Evolutionary conservation across 805 yeast genomes (phyloP), one percentile per base, ranked within the genome.

Genomic region (Kodamaea kakaduensis): DNA sequence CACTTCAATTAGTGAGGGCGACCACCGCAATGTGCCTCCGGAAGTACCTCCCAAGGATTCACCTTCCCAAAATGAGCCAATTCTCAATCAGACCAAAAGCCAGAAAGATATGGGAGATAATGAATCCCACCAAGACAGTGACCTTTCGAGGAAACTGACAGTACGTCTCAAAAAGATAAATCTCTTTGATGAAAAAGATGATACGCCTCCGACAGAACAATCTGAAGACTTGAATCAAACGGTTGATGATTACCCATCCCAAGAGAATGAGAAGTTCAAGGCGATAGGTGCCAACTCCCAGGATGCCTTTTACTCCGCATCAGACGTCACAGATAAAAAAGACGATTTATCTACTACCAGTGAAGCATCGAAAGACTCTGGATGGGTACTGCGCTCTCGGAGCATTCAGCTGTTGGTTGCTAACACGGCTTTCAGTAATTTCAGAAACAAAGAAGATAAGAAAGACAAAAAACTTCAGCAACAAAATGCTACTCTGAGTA

Each of bases 91-190:
- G 34, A 14, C 26, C 37, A 18, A 14, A 25, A 31, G 15, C 31
- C 36, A 28, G 19, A 24, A 12, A n/a, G n/a, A n/a, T n/a, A n/a
- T n/a, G n/a, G n/a, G n/a, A n/a, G n/a, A n/a, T n/a, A n/a, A n/a
- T n/a, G n/a, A n/a, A n/a, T n/a, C n/a, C n/a, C n/a, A 26, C 12
- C 29, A 16, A 10, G 29, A 26, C 3, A 12, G 17, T 6, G 29
- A 26, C 12, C 35, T 26, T 24, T 65, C 72, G 3, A 47, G 71
- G 30, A 63, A 60, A 34, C 58, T 68, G 5, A 65, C 71, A 1
- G 59, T 61, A 62, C 56, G 66, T 24, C 58, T 67, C 22, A 47
- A 71, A 9, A 65, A 65, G 32, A 51, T 67, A 25, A 59, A 67
- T 35, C 47, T 67, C n/a, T 65, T 64, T 40, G 51, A 51, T 34